These are phyloP conservation scores for Malus hybrid DNA, from an alignment of 331 rosid genomes.

Conservation along the genomic window DNA sequence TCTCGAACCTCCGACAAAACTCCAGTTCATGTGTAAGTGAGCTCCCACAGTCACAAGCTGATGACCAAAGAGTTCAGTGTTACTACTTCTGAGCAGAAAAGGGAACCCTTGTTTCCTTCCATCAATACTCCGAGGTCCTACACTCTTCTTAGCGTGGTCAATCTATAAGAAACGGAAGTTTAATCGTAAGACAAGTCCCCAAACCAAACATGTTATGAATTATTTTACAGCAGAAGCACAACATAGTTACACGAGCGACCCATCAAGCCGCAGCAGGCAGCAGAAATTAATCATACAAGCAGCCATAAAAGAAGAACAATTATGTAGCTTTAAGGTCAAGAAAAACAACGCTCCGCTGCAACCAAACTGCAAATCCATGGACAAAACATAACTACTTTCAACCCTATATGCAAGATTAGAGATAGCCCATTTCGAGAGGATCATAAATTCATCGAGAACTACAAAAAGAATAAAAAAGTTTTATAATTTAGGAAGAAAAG, in stretches of 20 bases:
- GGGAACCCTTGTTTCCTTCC: constrained; percentile 24
- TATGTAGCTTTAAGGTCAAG: too few relatives aligned
- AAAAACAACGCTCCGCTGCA: too few relatives aligned
- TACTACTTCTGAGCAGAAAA: constrained; percentile 32
- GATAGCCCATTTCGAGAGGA: constrained; percentile 9
- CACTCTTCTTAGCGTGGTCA: constrained; percentile 26
- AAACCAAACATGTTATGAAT: not conserved
- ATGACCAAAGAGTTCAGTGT: constrained; percentile 31
- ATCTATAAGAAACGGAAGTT: constrained; percentile 31
- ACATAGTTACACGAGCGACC: too few relatives aligned
- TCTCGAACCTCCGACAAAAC: constrained; percentile 73
- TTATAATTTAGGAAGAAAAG: not conserved
- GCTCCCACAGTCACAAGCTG: constrained; percentile 19
- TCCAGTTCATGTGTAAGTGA: constrained; percentile 38
- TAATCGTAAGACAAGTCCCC: constrained; percentile 4
- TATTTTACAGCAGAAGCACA: too few relatives aligned
- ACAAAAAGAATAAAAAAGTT: not conserved
- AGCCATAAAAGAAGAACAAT: too few relatives aligned
- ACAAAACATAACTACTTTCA: not conserved
- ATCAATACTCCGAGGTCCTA: constrained; percentile 19
- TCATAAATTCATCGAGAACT: not conserved
- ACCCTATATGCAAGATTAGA: not conserved
- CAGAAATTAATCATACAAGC: too few relatives aligned
- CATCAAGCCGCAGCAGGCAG: too few relatives aligned
- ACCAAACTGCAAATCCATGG: too few relatives aligned